Conservation (phyloP, 1,284 basidiomycete genomes). For the Schizophyllum commune region DNA sequence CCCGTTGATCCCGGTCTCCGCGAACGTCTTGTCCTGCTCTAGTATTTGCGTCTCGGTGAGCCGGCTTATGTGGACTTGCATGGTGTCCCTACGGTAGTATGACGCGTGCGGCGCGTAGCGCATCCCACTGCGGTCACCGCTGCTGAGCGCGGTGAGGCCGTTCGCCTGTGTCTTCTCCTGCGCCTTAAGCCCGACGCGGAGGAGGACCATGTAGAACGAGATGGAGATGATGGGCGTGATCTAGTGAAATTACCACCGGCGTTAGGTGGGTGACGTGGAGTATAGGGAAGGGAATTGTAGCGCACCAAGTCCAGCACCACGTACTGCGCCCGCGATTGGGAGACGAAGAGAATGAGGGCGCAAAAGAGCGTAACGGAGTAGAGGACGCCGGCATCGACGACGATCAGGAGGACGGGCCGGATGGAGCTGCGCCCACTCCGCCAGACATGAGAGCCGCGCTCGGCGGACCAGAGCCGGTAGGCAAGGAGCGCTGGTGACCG, state of each 20-base stretch:
- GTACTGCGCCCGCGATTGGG: constrained; percentile 7
- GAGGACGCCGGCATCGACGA: constrained; percentile 8
- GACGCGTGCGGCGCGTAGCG: neutral
- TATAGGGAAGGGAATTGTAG: neutral
- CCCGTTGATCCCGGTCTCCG: no score
- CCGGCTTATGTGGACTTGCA: neutral
- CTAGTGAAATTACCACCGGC: neutral
- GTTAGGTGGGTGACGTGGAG: neutral
- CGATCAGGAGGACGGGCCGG: constrained; percentile 4
- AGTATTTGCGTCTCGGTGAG: neutral
- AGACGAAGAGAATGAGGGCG: constrained; percentile 7
- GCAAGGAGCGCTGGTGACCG: constrained; percentile 6
- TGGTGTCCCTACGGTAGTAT: neutral
- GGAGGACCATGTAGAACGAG: constrained; percentile 12
- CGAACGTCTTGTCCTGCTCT: no score
- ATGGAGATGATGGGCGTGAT: constrained; percentile 11
- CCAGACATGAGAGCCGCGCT: neutral
- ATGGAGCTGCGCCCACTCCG: constrained; percentile 3
- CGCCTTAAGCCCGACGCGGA: constrained; percentile 5
- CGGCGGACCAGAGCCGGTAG: constrained; percentile 5
- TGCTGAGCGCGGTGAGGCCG: neutral
- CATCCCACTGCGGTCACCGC: neutral
- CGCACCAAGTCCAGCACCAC: constrained; percentile 9
- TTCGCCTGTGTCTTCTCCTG: neutral
- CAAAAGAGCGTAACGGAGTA: constrained; percentile 4